Evolutionary conservation across 2,329 filamentous ascomycete genomes (phyloP).

Genomic region (Chaetomiaceae sp.): DNA sequence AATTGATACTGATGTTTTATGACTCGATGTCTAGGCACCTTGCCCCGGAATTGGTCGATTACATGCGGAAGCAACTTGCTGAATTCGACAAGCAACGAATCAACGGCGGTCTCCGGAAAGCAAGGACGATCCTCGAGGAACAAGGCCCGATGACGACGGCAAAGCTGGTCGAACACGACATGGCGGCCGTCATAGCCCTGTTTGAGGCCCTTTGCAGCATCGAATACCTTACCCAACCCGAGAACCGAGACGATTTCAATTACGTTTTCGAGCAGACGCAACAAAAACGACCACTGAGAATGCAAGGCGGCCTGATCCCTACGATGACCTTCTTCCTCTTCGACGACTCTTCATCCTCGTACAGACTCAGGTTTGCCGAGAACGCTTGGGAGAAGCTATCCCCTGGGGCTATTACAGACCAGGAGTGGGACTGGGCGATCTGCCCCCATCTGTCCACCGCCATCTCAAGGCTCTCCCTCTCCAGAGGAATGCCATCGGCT

Average conservation of each 20-base stretch:
- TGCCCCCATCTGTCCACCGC: conserved; percentile 65
- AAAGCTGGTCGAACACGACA: conserved; percentile 43
- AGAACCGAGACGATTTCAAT: conserved; percentile 61
- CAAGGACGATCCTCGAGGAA: conserved; percentile 44
- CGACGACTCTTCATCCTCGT: conserved; percentile 59
- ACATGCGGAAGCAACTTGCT: conserved; percentile 38
- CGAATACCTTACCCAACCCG: conserved; percentile 60
- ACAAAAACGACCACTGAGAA: conserved; percentile 70
- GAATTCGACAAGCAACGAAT: conserved; percentile 35
- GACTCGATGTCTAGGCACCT: conserved; percentile 33
- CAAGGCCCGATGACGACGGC: conserved; percentile 44
- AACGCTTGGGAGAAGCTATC: conserved; percentile 63
- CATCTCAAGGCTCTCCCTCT: conserved; percentile 58
- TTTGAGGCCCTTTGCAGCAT: conserved; percentile 87
- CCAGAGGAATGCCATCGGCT: conserved; percentile 34
- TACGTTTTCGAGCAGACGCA: conserved; percentile 77
- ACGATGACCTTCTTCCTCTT: conserved; percentile 85
- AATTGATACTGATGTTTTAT: background rate
- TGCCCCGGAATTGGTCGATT: conserved; percentile 34
- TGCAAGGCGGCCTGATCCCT: conserved; percentile 67
- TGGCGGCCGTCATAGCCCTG: conserved; percentile 67
- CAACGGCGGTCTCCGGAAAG: conserved; percentile 40
- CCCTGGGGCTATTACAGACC: conserved; percentile 55
- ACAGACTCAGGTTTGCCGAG: conserved; percentile 62
- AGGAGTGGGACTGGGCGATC: conserved; percentile 85